Evolutionary conservation across 2,329 filamentous ascomycete genomes (phyloP), one percentile per base, ranked within the genome.

Genomic region (Talaromyces sp.): DNA sequence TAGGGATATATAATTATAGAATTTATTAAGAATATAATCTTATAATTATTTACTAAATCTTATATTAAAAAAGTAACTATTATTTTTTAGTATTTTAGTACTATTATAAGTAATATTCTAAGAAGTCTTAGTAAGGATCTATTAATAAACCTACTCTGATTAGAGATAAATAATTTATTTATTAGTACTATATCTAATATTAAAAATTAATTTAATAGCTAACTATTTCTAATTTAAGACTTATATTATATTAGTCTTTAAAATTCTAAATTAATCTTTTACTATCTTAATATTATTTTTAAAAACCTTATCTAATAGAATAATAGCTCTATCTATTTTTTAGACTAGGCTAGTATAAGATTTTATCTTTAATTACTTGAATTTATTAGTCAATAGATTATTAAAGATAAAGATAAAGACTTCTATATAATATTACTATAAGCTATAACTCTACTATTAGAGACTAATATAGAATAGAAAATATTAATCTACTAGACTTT

Each of bases 301-400:
- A 62, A 63, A 8, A 66, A 69, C 46, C 59, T 68, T 21, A 17
- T 69, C 8, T 67, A 62, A 64, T 55, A 60, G 50, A 60, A 67
- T 58, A 59, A 69, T 60, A 63, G 68, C 1, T 60, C 62, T 38
- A 26, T 67, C 1, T 70, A 62, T 62, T 60, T 70, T 43, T 29
- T 69, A 59, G 66, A 69, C 56, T 69, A 64, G 68, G 64, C 59
- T 29, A 66, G 63, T 58, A 62, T 64, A 1, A 65, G 65, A 11
- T 70, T 58, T 60, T 70, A 68, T 58, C 67, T 62, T 52, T 62
- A 63, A 29, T 59, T 66, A 38, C 68, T 69, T 26, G 68, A 69
- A 57, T 66, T 65, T 43, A 64, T 60, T 21, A 26, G 56, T 46
- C 58, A 32, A 32, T 32, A 11, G 31, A 32, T 32, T 4, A 32